Conservation (phyloP, 2,329 filamentous ascomycete species). For the Penicillium sp. region DNA sequence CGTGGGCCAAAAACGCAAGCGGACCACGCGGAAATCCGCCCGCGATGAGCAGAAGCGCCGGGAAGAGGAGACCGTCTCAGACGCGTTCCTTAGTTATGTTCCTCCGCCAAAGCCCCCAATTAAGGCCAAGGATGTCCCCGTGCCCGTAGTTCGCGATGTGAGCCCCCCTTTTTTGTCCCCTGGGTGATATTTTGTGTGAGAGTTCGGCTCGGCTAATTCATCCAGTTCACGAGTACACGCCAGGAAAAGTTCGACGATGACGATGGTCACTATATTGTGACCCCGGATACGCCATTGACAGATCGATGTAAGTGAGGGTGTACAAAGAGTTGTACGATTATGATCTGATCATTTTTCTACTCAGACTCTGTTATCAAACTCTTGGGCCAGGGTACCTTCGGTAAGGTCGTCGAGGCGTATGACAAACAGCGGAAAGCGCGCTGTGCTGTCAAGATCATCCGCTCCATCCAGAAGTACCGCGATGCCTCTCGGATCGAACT, state of each 20-base stretch:
- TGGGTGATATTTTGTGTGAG: neutral
- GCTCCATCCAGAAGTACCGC: conserved; percentile 95
- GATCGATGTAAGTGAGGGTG: conserved; percentile 69
- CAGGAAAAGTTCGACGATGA: conserved; percentile 84
- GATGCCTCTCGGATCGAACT: conserved; percentile 94
- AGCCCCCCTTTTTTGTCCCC: conserved; percentile 25
- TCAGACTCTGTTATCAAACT: conserved; percentile 82
- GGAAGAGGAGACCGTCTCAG: conserved; percentile 64
- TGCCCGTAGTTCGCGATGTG: conserved; percentile 57
- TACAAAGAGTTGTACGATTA: neutral
- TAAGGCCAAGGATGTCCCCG: conserved; percentile 75
- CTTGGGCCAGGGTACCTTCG: conserved; percentile 94
- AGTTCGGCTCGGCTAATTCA: neutral
- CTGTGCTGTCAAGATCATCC: conserved; percentile 96
- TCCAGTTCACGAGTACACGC: conserved; percentile 45
- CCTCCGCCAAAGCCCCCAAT: conserved; percentile 83
- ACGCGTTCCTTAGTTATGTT: conserved; percentile 72
- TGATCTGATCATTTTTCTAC: conserved; percentile 15
- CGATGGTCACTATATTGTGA: conserved; percentile 94
- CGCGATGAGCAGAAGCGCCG: conserved; percentile 76
- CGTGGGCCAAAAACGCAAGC: conserved; percentile 84
- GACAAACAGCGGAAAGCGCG: conserved; percentile 71
- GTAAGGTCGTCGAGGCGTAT: conserved; percentile 91
- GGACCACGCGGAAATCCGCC: conserved; percentile 69
- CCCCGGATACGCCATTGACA: conserved; percentile 77